Conservation (phyloP, 75 land plant species). For the Selaginella tamariscina region DNA sequence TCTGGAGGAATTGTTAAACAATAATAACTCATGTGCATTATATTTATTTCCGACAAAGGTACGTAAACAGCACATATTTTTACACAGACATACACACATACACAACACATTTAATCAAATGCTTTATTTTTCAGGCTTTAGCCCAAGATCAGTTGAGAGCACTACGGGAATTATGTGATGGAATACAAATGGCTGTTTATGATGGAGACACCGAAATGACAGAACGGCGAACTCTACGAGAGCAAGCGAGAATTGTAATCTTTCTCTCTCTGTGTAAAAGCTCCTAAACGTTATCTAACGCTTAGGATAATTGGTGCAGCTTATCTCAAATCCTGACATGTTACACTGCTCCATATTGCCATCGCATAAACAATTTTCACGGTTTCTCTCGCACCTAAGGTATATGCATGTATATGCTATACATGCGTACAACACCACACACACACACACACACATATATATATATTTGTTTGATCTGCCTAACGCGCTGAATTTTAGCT, state of each 20-base stretch:
- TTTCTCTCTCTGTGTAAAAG: background rate
- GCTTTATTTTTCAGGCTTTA: constrained; percentile 51
- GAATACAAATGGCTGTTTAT: constrained; percentile 52
- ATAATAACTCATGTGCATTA: constrained; percentile 61
- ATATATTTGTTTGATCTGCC: background rate
- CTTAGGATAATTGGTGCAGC: constrained; percentile 28
- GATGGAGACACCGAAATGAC: constrained; percentile 84
- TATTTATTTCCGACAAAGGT: constrained; percentile 98
- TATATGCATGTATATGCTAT: constrained; percentile 16
- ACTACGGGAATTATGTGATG: constrained; percentile 37
- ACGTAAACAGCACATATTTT: background rate
- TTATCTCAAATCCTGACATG: constrained; percentile 99
- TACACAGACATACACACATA: background rate
- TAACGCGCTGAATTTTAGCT: constrained; percentile 28
- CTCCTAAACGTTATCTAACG: background rate
- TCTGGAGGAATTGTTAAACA: constrained; percentile 46
- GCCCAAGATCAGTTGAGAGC: constrained; percentile 89
- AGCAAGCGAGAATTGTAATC: constrained; percentile 76
- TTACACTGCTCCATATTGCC: constrained; percentile 88
- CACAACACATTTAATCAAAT: background rate
- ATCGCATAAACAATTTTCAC: constrained; percentile 58
- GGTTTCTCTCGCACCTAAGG: constrained; percentile 81
- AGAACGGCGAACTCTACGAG: constrained; percentile 48
- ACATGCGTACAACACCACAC: no score
- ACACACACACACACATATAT: background rate